Conservation (phyloP, 441 rosid genomes). For the Codiaeum variegatum region DNA sequence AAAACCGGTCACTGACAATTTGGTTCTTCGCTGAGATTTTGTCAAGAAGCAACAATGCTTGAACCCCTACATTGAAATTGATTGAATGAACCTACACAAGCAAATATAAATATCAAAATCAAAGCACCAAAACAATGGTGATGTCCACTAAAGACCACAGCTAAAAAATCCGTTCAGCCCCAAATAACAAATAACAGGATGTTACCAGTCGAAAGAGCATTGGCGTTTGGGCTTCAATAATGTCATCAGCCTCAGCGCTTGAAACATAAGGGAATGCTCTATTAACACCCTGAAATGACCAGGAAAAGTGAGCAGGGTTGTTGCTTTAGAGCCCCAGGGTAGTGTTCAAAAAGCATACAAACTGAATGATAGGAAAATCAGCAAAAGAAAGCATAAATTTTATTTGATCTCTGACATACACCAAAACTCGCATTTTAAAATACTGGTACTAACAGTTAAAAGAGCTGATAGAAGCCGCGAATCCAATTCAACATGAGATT, state of each 20-base stretch:
- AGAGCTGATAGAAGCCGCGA: constrained; percentile 90
- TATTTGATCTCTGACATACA: neutral
- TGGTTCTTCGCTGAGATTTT: constrained; percentile 95
- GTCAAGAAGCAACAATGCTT: constrained; percentile 93
- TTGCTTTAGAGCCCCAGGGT: neutral
- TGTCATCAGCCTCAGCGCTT: constrained; percentile 74
- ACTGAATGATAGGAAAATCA: neutral
- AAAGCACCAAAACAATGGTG: constrained; percentile 10
- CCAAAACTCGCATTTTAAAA: neutral
- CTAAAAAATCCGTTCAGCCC: neutral
- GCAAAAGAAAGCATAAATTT: neutral
- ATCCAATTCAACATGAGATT: constrained; percentile 83
- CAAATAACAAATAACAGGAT: constrained; percentile 14
- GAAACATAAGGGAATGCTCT: constrained; percentile 98
- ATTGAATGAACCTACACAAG: constrained; percentile 79
- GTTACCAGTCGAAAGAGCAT: constrained; percentile 86
- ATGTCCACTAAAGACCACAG: neutral
- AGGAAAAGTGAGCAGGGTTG: constrained; percentile 7
- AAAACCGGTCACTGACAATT: constrained; percentile 89
- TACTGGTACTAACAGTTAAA: constrained; percentile 53
- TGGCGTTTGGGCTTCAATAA: constrained; percentile 82
- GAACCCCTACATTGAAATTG: constrained; percentile 94
- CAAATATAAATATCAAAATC: constrained; percentile 18
- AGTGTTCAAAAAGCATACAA: constrained; percentile 3
- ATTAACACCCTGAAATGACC: constrained; percentile 74